Evolutionary conservation across 2,329 filamentous ascomycete genomes (phyloP).

Genomic region (Xylaria sp.): DNA sequence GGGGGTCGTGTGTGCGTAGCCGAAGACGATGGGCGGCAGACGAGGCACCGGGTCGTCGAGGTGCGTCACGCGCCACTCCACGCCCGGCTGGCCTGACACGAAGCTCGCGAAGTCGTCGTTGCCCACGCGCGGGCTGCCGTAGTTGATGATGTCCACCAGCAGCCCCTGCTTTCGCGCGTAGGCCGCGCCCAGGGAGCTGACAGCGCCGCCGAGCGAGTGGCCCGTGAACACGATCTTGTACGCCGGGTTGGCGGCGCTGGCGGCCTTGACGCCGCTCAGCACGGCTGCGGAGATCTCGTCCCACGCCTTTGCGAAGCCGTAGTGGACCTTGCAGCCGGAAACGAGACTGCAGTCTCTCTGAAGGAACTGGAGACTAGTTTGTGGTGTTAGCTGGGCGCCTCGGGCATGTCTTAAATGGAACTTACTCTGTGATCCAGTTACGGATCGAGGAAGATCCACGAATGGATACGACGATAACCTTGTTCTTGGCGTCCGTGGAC

Average conservation of each 20-base stretch:
- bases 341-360: conserved; percentile 47
- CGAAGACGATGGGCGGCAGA: conserved; percentile 64
- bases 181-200: conserved; percentile 65
- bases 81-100: conserved; percentile 57
- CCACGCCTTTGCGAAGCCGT: conserved; percentile 67
- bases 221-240: conserved; percentile 66
- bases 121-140: conserved; percentile 69
- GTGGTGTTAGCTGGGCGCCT: neutral
- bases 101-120: conserved; percentile 60
- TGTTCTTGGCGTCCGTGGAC: conserved; percentile 53
- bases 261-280: conserved; percentile 50
- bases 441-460: conserved; percentile 63
- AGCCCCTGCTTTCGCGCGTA: conserved; percentile 57
- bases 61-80: conserved; percentile 70
- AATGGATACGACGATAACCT: conserved; percentile 64
- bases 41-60: conserved; percentile 69
- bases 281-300: conserved; percentile 54
- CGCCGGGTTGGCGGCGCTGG: conserved; percentile 52
- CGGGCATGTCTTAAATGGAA: neutral
- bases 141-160: conserved; percentile 66
- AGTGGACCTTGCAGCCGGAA: conserved; percentile 56
- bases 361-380: conserved; percentile 48
- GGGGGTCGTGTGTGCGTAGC: conserved; percentile 70
- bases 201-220: conserved; percentile 71
- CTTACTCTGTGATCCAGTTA: conserved; percentile 65